Conservation (phyloP, 441 rosid genomes). For the Daphne laureola region DNA sequence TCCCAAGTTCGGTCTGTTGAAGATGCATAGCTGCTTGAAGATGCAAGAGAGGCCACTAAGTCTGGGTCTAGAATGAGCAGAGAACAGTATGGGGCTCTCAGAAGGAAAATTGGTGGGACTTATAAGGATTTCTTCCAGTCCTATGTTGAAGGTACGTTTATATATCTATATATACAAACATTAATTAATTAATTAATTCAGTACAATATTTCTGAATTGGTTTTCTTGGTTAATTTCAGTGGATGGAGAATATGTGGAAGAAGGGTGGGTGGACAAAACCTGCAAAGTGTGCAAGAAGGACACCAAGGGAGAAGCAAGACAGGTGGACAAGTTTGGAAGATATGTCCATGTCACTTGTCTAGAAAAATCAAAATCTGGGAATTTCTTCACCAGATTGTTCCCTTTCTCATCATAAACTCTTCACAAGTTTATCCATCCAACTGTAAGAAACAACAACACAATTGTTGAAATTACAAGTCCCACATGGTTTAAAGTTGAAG, state of each 20-base stretch:
- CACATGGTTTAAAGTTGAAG: too few species aligned
- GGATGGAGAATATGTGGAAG: slow-evolving; percentile 87
- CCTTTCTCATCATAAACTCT: slow-evolving; percentile 6
- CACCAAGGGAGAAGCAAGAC: slow-evolving; percentile 66
- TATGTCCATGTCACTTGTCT: slow-evolving; percentile 69
- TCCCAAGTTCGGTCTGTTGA: slow-evolving; percentile 63
- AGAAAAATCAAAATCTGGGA: slow-evolving; percentile 47
- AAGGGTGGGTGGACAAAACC: slow-evolving; percentile 95
- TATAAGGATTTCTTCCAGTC: slow-evolving; percentile 93
- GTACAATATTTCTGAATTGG: too few species aligned
- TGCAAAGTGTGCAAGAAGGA: slow-evolving; percentile 89
- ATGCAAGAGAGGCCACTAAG: slow-evolving; percentile 62
- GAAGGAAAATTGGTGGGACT: slow-evolving; percentile 93
- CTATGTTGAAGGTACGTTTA: slow-evolving; percentile 59
- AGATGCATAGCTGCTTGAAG: slow-evolving; percentile 72
- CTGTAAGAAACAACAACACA: too few species aligned
- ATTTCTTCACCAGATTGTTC: slow-evolving; percentile 68
- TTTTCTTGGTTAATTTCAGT: slow-evolving; percentile 26
- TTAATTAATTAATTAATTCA: too few species aligned
- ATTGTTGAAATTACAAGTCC: too few species aligned
- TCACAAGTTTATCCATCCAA: too few species aligned
- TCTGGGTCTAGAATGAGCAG: slow-evolving; percentile 61
- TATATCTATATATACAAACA: too few species aligned
- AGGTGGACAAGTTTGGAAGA: slow-evolving; percentile 75
- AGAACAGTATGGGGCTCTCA: slow-evolving; percentile 92